Conservation (phyloP, 1,284 basidiomycete genomes). For the Leucoagaricus sp. region DNA sequence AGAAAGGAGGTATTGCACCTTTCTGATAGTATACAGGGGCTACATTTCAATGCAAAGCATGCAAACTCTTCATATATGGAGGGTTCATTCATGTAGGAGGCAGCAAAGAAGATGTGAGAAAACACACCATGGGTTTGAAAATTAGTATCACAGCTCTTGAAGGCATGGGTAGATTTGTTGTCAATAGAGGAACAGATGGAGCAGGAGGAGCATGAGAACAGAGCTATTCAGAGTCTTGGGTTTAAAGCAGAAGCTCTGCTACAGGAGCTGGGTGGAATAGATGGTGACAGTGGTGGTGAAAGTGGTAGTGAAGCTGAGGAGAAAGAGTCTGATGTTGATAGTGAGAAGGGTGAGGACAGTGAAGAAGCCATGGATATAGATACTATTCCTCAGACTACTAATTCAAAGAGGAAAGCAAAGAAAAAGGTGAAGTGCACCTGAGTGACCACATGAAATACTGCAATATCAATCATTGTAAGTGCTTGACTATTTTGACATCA, state of each 20-base stretch:
- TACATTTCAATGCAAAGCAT: not conserved
- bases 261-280: no score
- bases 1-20: no score
- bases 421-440: no score
- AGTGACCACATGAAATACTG: not conserved
- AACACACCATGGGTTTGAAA: not conserved
- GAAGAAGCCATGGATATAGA: not conserved
- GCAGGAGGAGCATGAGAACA: no score
- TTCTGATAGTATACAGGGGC: no score
- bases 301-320: not conserved
- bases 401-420: not conserved
- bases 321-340: not conserved
- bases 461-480: not conserved
- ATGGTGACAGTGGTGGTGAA: no score
- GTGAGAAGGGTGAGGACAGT: not conserved
- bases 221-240: no score
- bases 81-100: conserved; percentile 1
- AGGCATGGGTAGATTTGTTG: not conserved
- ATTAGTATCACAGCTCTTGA: not conserved
- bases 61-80: not conserved
- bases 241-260: not conserved
- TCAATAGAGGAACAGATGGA: no score
- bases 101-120: not conserved
- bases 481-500: not conserved
- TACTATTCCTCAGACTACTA: not conserved